These are phyloP conservation scores for Eucalyptus polybractea DNA, from an alignment of 345 rosid genomes.

Conservation along the genomic window DNA sequence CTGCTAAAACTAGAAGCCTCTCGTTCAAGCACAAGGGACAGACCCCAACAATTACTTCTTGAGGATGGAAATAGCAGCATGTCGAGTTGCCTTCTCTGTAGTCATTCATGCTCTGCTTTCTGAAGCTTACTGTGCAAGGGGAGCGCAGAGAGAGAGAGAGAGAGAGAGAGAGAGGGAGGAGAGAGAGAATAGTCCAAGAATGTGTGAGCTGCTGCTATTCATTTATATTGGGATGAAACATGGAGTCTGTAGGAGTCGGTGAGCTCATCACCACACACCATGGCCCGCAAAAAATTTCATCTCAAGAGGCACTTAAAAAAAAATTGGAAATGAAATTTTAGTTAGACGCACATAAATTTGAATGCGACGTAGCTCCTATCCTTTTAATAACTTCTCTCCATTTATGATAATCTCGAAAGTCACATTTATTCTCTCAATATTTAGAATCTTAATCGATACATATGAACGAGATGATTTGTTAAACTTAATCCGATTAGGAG, in stretches of 20 bases:
- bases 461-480: background rate
- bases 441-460: background rate
- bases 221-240: background rate
- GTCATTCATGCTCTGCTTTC: constrained; percentile 28
- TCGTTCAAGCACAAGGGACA: constrained; percentile 78
- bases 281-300: background rate
- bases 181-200: background rate
- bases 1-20: constrained; percentile 71
- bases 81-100: constrained; percentile 29
- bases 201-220: background rate
- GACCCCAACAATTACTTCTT: constrained; percentile 47
- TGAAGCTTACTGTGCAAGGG: background rate
- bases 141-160: background rate
- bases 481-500: background rate
- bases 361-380: background rate
- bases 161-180: background rate
- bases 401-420: background rate
- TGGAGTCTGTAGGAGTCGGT: background rate
- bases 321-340: background rate
- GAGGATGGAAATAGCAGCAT: constrained; percentile 74
- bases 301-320: background rate
- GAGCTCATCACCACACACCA: background rate
- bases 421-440: background rate
- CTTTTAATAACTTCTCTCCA: background rate
- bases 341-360: background rate